Evolutionary conservation across 768 basidiomycete genomes (phyloP).

Genomic region (Cubamyces sp.): DNA sequence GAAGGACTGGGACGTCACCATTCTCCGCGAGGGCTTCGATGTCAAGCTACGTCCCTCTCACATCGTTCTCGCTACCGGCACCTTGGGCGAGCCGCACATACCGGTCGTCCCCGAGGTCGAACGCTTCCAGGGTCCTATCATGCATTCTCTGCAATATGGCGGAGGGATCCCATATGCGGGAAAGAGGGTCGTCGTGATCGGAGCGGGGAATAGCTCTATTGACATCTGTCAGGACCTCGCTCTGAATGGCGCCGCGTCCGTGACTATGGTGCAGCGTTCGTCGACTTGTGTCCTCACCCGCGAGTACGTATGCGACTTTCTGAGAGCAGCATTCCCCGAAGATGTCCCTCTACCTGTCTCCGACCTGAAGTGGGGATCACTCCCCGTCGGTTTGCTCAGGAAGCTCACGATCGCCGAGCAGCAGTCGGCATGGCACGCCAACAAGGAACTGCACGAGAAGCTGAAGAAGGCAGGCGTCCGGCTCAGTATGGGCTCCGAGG

Average conservation of each 20-base stretch:
- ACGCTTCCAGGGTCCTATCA: slow-evolving; percentile 50
- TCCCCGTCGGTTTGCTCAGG: slow-evolving; percentile 31
- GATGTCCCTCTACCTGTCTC: slow-evolving; percentile 42
- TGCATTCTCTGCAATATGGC: slow-evolving; percentile 58
- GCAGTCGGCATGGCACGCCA: slow-evolving; percentile 14
- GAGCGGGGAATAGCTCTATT: slow-evolving; percentile 52
- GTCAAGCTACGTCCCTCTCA: slow-evolving; percentile 50
- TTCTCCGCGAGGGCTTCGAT: slow-evolving; percentile 41
- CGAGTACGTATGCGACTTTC: slow-evolving; percentile 4
- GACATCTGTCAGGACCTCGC: slow-evolving; percentile 45
- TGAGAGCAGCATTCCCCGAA: slow-evolving; percentile 14
- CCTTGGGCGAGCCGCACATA: slow-evolving; percentile 49
- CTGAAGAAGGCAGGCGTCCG: slow-evolving; percentile 43
- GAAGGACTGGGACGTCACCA: slow-evolving; percentile 49
- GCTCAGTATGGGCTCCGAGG: slow-evolving; percentile 43
- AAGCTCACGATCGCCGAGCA: slow-evolving; percentile 4
- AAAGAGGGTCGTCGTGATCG: slow-evolving; percentile 70
- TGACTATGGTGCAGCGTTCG: slow-evolving; percentile 49
- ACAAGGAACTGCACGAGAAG: slow-evolving; percentile 44
- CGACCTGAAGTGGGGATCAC: slow-evolving; percentile 41
- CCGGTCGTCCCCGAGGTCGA: slow-evolving; percentile 51
- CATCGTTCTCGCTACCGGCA: slow-evolving; percentile 60
- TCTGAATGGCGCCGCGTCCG: slow-evolving; percentile 36
- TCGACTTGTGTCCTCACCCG: slow-evolving; percentile 39
- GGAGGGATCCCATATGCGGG: slow-evolving; percentile 53